Evolutionary conservation across 202 grass and related monocot genomes (phyloP), one percentile per base, ranked within the genome.

Genomic region (Bolboschoenoplectus hybrid): DNA sequence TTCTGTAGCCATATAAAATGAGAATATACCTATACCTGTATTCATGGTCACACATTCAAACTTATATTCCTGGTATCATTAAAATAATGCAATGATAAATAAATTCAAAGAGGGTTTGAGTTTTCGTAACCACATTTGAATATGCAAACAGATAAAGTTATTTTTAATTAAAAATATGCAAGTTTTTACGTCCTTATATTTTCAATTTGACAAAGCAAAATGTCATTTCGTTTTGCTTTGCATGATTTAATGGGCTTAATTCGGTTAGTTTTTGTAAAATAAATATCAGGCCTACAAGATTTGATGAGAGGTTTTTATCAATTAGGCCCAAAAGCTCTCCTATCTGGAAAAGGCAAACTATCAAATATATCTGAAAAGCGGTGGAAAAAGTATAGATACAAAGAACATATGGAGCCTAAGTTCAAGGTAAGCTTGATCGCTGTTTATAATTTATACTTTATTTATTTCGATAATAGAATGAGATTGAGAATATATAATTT

Each of bases 301-400:
- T 79, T 35, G 35, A 41, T 5, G 58, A n/a, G 49, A 58, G 13
- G 34, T 79, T 7, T n/a, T 58, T 79, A 39, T 55, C 52, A 79
- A 79, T 57, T n/a, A 57, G 74, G 74, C 52, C 35, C 74, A 79
- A 79, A 43, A 57, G 49, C 34, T 57, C 34, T 58, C 74, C 0
- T 1, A 40, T 57, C 6, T 9, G 2, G 74, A n/a, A 79, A 58
- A 58, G 35, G 34, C 5, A 55, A n/a, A 40, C 5, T 19, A 78
- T 4, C 0, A 56, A 39, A 13, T 77, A 78, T 56, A 57, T 38
- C 74, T 9, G 14, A 58, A 78, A 57, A 57, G 51, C 20, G 9
- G 32, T 26, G 26, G 69, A 3, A 4, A 72, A 47, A 11, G 44
- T 20, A 73, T 5, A 38, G 9, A 67, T 61, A 19, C 35, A 36